A percentile compares a stretch with the other conserved stretches of the same genome.
These are phyloP conservation scores for Colletotrichum tofieldiae DNA, from an alignment of 2,329 filamentous ascomycete genomes.

Conservation along the genomic window DNA sequence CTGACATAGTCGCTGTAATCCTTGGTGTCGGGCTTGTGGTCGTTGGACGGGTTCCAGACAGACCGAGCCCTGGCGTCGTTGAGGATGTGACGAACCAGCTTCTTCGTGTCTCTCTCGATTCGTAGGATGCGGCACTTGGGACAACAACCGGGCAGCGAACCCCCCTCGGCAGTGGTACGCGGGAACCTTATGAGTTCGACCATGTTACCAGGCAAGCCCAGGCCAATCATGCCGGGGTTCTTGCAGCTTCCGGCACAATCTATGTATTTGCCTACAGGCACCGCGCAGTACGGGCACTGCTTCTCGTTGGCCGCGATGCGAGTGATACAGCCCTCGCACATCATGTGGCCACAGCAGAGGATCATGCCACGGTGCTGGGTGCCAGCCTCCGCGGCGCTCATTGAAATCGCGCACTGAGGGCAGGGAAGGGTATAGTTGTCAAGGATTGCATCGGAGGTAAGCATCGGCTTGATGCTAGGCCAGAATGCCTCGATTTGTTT, in stretches of 20 bases:
- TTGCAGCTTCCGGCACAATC: constrained; percentile 25
- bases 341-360: constrained; percentile 40
- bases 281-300: constrained; percentile 37
- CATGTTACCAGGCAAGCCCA: constrained; percentile 24
- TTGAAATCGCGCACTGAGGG: constrained; percentile 30
- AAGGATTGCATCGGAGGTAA: constrained; percentile 12
- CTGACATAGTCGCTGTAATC: constrained; percentile 17
- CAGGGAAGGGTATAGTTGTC: constrained; percentile 26
- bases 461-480: constrained; percentile 23
- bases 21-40: constrained; percentile 3
- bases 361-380: constrained; percentile 16
- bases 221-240: constrained; percentile 14
- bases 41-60: constrained; percentile 18
- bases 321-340: constrained; percentile 32
- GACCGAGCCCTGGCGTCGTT: constrained; percentile 24
- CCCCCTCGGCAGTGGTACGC: constrained; percentile 36
- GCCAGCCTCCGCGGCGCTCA: constrained; percentile 36
- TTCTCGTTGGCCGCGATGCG: constrained; percentile 26
- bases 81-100: constrained; percentile 20
- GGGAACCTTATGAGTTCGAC: constrained; percentile 21
- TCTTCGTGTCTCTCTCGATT: constrained; percentile 19
- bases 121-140: constrained; percentile 27
- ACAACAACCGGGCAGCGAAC: constrained; percentile 27
- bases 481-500: constrained; percentile 20
- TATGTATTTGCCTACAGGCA: constrained; percentile 25